phyloP scores from a whole-genome alignment of 768 basidiomycete genomes.

The Dictyophora rubrovolvata region DNA sequence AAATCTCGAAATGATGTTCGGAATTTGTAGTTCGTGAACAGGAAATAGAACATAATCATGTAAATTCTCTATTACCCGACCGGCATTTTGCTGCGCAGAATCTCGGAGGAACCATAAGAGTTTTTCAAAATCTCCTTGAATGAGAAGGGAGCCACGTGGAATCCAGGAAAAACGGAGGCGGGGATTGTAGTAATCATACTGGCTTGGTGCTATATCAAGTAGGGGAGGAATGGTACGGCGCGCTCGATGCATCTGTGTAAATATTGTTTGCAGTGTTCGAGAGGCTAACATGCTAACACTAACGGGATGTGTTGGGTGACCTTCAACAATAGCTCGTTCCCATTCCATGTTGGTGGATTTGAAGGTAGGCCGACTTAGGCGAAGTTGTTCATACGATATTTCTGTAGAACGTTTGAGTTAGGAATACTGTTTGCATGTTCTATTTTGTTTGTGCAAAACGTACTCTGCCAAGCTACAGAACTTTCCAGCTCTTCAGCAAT shows the following conservation, averaged over 20 bases:
- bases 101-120: conserved; percentile 20
- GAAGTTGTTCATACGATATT: conserved; percentile 31
- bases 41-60: conserved; percentile 34
- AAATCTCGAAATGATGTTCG: conserved; percentile 42
- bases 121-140: conserved; percentile 42
- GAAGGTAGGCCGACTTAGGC: conserved; percentile 35
- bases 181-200: conserved; percentile 40
- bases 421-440: too few relatives aligned
- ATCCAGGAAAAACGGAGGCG: conserved; percentile 38
- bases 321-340: conserved; percentile 54
- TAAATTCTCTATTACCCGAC: conserved; percentile 23
- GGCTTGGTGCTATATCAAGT: conserved; percentile 32
- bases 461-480: neutral
- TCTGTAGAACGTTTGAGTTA: neutral
- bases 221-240: conserved; percentile 45
- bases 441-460: too few relatives aligned
- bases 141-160: conserved; percentile 31
- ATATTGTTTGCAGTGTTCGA: neutral
- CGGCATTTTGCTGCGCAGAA: conserved; percentile 28
- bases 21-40: conserved; percentile 44
- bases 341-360: conserved; percentile 41
- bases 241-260: conserved; percentile 45
- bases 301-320: conserved; percentile 52
- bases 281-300: conserved; percentile 3
- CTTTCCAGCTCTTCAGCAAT: neutral